Percentiles rank a stretch among this genome's conserved stretches.
These are phyloP conservation scores for Cenchrus americanus DNA, from an alignment of 176 grass and related monocot species.

Conservation along the genomic window DNA sequence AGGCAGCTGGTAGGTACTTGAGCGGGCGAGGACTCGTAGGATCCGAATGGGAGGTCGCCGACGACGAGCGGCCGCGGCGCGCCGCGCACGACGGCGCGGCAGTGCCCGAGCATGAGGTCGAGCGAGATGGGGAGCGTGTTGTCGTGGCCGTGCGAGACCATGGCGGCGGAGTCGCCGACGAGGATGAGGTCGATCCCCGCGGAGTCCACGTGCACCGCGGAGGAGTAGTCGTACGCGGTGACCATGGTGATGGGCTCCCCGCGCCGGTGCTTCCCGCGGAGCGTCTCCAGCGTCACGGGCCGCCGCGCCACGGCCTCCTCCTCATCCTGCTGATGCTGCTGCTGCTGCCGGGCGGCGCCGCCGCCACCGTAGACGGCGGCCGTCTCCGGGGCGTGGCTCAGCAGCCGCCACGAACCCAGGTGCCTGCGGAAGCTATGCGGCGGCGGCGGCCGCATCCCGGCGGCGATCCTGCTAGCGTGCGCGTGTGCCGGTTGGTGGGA, in stretches of 20 bases:
- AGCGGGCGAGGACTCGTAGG: slow-evolving; percentile 73
- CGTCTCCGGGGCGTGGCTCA: slow-evolving; percentile 76
- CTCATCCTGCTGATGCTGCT: slow-evolving; percentile 9
- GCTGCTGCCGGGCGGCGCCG: slow-evolving; percentile 41
- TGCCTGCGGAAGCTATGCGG: background rate
- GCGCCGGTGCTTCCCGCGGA: slow-evolving; percentile 77
- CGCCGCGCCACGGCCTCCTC: slow-evolving; percentile 39
- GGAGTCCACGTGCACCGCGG: slow-evolving; percentile 83
- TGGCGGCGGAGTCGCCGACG: slow-evolving; percentile 92
- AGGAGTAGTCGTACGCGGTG: slow-evolving; percentile 97
- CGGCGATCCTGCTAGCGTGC: no score
- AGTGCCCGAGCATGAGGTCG: slow-evolving; percentile 83
- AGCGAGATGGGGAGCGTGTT: slow-evolving; percentile 85
- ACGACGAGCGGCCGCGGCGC: slow-evolving; percentile 71
- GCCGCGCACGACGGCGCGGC: slow-evolving; percentile 85
- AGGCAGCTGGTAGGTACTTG: slow-evolving; percentile 56
- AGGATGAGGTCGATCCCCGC: slow-evolving; percentile 84
- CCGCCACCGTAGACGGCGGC: slow-evolving; percentile 75
- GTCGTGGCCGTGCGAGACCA: slow-evolving; percentile 94
- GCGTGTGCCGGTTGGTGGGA: background rate
- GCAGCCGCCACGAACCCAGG: slow-evolving; percentile 40
- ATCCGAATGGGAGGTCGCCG: slow-evolving; percentile 81
- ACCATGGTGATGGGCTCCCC: slow-evolving; percentile 85
- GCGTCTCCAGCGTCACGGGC: slow-evolving; percentile 64
- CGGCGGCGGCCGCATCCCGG: background rate